Percentiles rank a stretch among this genome's conserved stretches.
phyloP scores from a whole-genome alignment of 768 basidiomycete genomes.

The Strobilomyces echinocephalus region DNA sequence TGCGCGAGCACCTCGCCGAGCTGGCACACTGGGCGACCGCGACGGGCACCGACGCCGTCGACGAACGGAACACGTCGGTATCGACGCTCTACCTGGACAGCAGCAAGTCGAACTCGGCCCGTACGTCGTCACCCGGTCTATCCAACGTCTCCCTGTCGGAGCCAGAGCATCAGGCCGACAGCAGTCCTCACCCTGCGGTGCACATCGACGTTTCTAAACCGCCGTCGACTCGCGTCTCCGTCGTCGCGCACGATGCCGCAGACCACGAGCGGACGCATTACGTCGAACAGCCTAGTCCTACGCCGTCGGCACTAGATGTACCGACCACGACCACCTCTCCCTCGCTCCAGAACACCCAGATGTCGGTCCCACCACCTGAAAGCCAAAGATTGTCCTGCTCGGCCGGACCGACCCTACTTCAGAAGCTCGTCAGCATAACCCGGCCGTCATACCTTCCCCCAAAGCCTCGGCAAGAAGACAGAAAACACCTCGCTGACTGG shows the following conservation, averaged over 20 bases:
- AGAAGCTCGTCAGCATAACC: constrained; percentile 79
- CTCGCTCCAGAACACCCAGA: constrained; percentile 24
- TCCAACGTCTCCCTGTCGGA: constrained; percentile 25
- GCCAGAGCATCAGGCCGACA: neutral
- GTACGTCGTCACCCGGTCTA: constrained; percentile 16
- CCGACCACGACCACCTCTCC: constrained; percentile 28
- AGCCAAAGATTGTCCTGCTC: constrained; percentile 49
- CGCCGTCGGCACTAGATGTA: constrained; percentile 16
- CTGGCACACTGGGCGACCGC: constrained; percentile 35
- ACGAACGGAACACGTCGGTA: constrained; percentile 44
- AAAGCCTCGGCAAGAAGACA: constrained; percentile 70
- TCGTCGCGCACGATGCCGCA: neutral
- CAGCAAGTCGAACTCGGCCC: constrained; percentile 13
- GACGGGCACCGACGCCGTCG: constrained; percentile 34
- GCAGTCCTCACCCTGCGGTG: constrained; percentile 36
- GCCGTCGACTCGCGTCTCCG: constrained; percentile 28
- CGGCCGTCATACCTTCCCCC: constrained; percentile 84
- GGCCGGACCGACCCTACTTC: constrained; percentile 62
- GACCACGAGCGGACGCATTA: neutral
- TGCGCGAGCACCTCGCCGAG: constrained; percentile 59
- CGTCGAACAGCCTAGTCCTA: neutral
- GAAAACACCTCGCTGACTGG: constrained; percentile 82
- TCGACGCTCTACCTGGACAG: constrained; percentile 57
- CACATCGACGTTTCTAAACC: constrained; percentile 42
- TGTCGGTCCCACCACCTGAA: constrained; percentile 12